Conservation (phyloP, 108 stramenopile species). For the Cylindrotheca fusiformis region DNA sequence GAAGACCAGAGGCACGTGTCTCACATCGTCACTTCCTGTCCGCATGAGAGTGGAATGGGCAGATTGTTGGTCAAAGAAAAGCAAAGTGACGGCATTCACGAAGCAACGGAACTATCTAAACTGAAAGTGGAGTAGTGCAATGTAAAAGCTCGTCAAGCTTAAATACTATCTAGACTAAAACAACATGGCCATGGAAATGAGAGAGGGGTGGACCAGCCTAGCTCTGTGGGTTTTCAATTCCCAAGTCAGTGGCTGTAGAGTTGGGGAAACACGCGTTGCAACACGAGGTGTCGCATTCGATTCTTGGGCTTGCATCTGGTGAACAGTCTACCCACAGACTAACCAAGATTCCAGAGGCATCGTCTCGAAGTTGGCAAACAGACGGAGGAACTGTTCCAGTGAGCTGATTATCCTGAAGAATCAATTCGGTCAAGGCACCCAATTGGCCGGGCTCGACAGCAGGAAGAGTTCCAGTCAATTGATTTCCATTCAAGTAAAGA, state of each 20-base stretch:
- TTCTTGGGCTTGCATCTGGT: slow-evolving; percentile 10
- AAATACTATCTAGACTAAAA: not conserved
- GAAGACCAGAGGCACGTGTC: no score
- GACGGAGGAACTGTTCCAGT: slow-evolving; percentile 42
- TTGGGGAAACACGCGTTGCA: slow-evolving; percentile 47
- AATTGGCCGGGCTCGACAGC: slow-evolving; percentile 19
- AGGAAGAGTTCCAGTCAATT: slow-evolving; percentile 37
- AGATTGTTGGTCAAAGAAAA: no score
- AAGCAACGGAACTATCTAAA: no score
- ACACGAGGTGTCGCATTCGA: slow-evolving; percentile 36
- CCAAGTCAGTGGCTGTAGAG: not conserved
- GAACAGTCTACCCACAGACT: slow-evolving; percentile 52
- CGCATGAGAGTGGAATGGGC: no score
- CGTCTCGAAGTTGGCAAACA: slow-evolving; percentile 36
- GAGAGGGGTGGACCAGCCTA: no score
- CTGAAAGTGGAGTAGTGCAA: no score
- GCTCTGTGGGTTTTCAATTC: not conserved
- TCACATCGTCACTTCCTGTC: no score
- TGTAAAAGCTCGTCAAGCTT: no score
- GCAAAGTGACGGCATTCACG: no score
- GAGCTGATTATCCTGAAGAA: slow-evolving; percentile 37
- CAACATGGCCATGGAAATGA: not conserved
- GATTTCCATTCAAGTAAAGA: slow-evolving; percentile 30
- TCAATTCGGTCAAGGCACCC: slow-evolving; percentile 33
- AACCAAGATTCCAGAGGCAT: slow-evolving; percentile 25